Conservation (phyloP, 176 grass and related monocot species). For the Hordeum marinum region DNA sequence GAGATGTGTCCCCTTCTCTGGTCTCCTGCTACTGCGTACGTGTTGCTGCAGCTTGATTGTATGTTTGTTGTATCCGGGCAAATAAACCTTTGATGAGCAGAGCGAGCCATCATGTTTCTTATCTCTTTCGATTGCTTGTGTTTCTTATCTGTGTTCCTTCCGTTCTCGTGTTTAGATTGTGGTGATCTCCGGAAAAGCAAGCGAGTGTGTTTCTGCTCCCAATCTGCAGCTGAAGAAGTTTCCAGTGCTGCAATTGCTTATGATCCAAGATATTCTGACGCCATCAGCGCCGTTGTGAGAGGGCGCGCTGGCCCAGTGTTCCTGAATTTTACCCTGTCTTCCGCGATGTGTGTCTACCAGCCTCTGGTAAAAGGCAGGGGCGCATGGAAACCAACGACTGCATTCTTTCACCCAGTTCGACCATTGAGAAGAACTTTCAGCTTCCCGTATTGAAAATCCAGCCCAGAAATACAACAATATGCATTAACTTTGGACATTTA, state of each 20-base stretch:
- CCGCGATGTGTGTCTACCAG: background rate
- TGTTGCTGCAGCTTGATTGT: constrained; percentile 14
- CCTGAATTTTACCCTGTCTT: constrained; percentile 94
- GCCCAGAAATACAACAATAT: constrained; percentile 28
- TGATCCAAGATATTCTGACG: too few species aligned
- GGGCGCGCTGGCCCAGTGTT: too few species aligned
- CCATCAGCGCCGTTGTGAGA: background rate
- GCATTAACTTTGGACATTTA: background rate
- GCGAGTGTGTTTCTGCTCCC: background rate
- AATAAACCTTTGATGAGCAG: background rate
- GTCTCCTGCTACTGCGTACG: background rate
- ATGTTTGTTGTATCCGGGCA: background rate
- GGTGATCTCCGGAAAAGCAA: background rate
- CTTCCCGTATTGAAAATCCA: too few species aligned
- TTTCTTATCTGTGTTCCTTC: background rate
- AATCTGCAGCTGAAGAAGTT: background rate
- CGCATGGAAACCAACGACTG: constrained; percentile 68
- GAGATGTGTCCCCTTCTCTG: background rate
- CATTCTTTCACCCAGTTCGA: constrained; percentile 33
- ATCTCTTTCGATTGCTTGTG: background rate
- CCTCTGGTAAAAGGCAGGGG: constrained; percentile 49
- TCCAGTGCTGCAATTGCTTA: too few species aligned
- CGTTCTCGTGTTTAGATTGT: background rate
- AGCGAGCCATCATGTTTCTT: background rate
- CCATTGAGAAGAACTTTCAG: constrained; percentile 72